A percentile compares a stretch with the other conserved stretches of the same genome.
These are phyloP conservation scores for Trichosporon ovoides DNA, from an alignment of 1,284 basidiomycete species.

Conservation along the genomic window DNA sequence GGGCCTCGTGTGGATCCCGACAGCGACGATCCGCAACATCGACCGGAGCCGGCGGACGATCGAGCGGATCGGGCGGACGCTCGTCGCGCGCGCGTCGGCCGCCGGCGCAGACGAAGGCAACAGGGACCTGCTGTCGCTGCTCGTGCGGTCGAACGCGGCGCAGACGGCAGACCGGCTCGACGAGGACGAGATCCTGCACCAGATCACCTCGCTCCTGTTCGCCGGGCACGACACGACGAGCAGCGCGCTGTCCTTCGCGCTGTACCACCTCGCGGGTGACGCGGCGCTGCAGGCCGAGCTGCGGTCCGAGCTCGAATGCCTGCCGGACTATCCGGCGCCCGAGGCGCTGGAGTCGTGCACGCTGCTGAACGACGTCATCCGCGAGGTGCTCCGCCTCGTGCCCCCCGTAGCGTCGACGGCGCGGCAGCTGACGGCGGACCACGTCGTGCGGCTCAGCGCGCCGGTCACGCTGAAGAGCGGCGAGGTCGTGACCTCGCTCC, in stretches of 20 bases:
- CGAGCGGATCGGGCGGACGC: slow-evolving; percentile 56
- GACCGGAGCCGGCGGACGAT: slow-evolving; percentile 5
- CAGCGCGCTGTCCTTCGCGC: slow-evolving; percentile 64
- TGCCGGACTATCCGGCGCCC: background rate
- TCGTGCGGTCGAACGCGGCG: slow-evolving; percentile 54
- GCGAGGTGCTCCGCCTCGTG: slow-evolving; percentile 62
- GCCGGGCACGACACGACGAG: slow-evolving; percentile 71
- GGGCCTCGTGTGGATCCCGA: slow-evolving; percentile 50
- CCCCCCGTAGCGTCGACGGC: slow-evolving; percentile 63
- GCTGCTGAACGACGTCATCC: slow-evolving; percentile 61
- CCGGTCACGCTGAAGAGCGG: slow-evolving; percentile 48
- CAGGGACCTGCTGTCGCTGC: slow-evolving; percentile 4
- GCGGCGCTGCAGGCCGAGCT: slow-evolving; percentile 57
- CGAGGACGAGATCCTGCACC: slow-evolving; percentile 62
- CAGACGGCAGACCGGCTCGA: slow-evolving; percentile 57
- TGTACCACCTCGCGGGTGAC: slow-evolving; percentile 61
- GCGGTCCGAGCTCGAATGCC: slow-evolving; percentile 52
- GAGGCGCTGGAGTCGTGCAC: slow-evolving; percentile 48
- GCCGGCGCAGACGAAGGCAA: slow-evolving; percentile 37
- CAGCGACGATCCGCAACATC: background rate
- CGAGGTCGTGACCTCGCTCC: slow-evolving; percentile 37
- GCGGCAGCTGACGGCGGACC: slow-evolving; percentile 56
- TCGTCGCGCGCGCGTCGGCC: slow-evolving; percentile 34
- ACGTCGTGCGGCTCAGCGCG: slow-evolving; percentile 57
- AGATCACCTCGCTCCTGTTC: slow-evolving; percentile 64